Base-by-base conservation (phyloP, 129 eudicot genomes). In the Centaurea solstitialis region DNA sequence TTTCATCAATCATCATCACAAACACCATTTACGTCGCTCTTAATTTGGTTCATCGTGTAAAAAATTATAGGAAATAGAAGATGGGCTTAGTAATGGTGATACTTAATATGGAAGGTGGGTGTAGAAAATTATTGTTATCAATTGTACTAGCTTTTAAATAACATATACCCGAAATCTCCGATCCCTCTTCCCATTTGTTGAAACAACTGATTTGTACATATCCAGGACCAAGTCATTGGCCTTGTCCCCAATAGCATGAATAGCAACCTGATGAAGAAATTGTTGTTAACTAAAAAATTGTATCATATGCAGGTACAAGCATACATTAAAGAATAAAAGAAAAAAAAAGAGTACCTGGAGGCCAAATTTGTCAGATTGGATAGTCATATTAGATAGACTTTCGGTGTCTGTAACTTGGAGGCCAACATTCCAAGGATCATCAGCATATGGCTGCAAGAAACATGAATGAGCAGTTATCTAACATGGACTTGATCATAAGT, bases 241-340 rank as follows among this genome's bases (percentile, higher is more conserved):
- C 67, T 78, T 85, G 78, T 96, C 99, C 61, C 99, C 99, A 65
- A 96, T 96, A 80, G 98, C 97, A 87, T 96, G 99, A 67, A 96
- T 84, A 41, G 98, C 94, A 78, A 96, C 98, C 99, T 95, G 77
- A 82, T 10, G 79, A 30, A 45, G 11, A 70, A 41, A 33, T 18
- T 20, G 24, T 2, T 43, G 47, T 65, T 18, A 68, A 57, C 68
- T 39, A n/a, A 17, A 20, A n/a, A 74, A 65, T 73, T n/a, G 26
- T 45, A 17, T 65, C 39, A 40, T 40, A 9, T 47, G 68, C 12
- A 81, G 28, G 70, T 57, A 37, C 26, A 82, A 68, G 59, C 65
- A 71, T 61, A 13, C 23, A 38, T 41, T 47, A 37, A 30, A 40
- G 9, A 43, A 66, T 38, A 65, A 67, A 1, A 17, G 37, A 12